These are phyloP conservation scores for Gyrodon lividus DNA, from an alignment of 768 basidiomycete species.

Conservation along the genomic window DNA sequence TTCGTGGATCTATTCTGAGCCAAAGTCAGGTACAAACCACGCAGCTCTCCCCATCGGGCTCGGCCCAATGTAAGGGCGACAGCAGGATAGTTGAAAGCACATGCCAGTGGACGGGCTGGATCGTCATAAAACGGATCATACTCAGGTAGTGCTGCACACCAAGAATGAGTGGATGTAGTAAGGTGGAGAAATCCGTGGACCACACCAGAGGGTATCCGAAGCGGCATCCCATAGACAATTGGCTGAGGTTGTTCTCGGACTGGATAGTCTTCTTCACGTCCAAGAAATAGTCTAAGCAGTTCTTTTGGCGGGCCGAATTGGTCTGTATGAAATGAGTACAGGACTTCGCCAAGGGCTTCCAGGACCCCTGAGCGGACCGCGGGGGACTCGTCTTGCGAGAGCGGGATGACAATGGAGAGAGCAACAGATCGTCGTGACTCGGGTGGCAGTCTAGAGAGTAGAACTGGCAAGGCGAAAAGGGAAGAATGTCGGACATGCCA, in stretches of 20 bases:
- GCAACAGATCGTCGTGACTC: conserved; percentile 61
- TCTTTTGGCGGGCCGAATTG: conserved; percentile 66
- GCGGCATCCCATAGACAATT: conserved; percentile 5
- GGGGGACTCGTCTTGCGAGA: conserved; percentile 61
- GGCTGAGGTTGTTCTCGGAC: conserved; percentile 40
- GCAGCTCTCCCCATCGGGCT: conserved; percentile 71
- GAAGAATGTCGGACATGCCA: conserved; percentile 89
- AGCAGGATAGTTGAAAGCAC: conserved; percentile 91
- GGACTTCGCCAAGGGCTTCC: conserved; percentile 86
- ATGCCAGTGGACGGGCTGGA: conserved; percentile 70
- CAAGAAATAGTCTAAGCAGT: conserved; percentile 76
- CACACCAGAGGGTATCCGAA: conserved; percentile 19
- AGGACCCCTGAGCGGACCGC: conserved; percentile 78
- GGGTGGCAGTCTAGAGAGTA: conserved; percentile 64
- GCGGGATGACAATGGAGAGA: conserved; percentile 57
- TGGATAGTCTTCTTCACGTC: conserved; percentile 44
- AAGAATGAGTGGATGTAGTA: conserved; percentile 6
- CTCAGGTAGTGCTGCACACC: conserved; percentile 20
- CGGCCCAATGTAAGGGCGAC: conserved; percentile 81
- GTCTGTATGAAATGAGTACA: conserved; percentile 74
- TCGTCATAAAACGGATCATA: conserved; percentile 57
- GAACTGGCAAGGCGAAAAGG: conserved; percentile 79
- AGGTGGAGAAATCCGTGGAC: neutral
- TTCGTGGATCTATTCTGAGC: conserved; percentile 57
- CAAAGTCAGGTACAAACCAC: conserved; percentile 64